Evolutionary conservation across 2,329 filamentous ascomycete species (phyloP), one percentile per base, ranked within the genome.

Genomic region (Colletotrichum cuscutae): DNA sequence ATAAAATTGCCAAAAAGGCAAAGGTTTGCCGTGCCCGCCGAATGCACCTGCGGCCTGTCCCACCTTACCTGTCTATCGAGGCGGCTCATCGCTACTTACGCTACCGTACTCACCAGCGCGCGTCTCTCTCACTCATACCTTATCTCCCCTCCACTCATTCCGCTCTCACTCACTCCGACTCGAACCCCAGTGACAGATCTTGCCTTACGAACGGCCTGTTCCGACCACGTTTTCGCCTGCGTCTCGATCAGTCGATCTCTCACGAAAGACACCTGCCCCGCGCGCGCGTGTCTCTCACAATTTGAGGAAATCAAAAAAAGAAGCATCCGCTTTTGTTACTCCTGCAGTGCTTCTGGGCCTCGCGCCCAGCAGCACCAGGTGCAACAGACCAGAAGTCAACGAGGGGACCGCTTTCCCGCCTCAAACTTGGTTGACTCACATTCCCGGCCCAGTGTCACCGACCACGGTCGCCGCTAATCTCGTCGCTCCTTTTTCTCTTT

Each of bases 341-440:
- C 59, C 59, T 69, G 58, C 35, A 35, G 66, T 71, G 71, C 67
- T 65, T n/a, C 61, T 73, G 71, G 66, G 71, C 66, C 66, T 71
- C 52, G 71, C 56, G 66, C 71, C 66, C 71, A 65, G 71, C 56
- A 60, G 70, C 60, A 53, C 28, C 70, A 71, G 67, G 71, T 61
- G 67, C 61, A 56, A 70, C 61, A 63, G 60, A 37, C 61, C 49
- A 19, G 32, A 53, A 37, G 46, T 32, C 53, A 46, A 42, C 42
- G 26, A 59, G 54, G 54, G 28, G 65, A 26, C 19, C 58, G 49
- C 69, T 69, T 54, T 56, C 42, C 15, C 15, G 35, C 13, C 46
- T 67, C 65, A 28, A 26, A 52, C 61, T 57, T 57, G n/a, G 37
- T 73, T 73, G 60, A 71, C 60, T 70, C 71, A 71, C 71, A 71